Percentiles rank a stretch among this genome's conserved stretches.
Evolutionary conservation across 257 asterid species (phyloP).

Genomic region (Petrea volubilis): DNA sequence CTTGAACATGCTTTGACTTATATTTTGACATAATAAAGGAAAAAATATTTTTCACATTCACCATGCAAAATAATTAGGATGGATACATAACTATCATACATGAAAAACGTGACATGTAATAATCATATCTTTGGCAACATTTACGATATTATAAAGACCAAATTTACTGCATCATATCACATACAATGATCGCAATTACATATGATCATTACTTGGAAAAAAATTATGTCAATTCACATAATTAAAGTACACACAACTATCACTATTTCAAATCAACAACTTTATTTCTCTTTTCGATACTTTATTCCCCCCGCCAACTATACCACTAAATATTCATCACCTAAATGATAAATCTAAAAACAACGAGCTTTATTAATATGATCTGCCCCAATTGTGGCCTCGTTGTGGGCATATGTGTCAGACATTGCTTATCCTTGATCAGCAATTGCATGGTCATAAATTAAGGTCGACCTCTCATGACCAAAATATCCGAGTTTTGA

Average conservation of each 20-base stretch:
- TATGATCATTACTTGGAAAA: background rate
- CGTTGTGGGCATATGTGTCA: background rate
- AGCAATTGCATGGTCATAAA: slow-evolving; percentile 8
- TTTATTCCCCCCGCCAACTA: background rate
- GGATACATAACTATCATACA: no score
- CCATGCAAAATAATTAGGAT: no score
- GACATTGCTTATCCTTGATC: background rate
- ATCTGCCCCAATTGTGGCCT: background rate
- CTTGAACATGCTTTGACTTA: no score
- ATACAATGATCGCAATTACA: no score
- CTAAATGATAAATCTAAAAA: no score
- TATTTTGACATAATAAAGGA: no score
- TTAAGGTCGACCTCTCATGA: background rate
- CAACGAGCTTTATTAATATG: background rate
- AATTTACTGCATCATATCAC: no score
- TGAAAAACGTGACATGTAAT: no score
- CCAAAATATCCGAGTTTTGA: no score
- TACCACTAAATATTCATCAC: slow-evolving; percentile 15
- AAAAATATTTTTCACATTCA: no score
- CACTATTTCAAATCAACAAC: background rate
- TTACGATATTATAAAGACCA: no score
- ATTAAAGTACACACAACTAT: background rate
- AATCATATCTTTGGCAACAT: no score
- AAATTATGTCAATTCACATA: background rate
- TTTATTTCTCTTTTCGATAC: background rate